Evolutionary conservation across 2,329 filamentous ascomycete species (phyloP), one percentile per base, ranked within the genome.

Genomic region (Trichoderma lentiforme): DNA sequence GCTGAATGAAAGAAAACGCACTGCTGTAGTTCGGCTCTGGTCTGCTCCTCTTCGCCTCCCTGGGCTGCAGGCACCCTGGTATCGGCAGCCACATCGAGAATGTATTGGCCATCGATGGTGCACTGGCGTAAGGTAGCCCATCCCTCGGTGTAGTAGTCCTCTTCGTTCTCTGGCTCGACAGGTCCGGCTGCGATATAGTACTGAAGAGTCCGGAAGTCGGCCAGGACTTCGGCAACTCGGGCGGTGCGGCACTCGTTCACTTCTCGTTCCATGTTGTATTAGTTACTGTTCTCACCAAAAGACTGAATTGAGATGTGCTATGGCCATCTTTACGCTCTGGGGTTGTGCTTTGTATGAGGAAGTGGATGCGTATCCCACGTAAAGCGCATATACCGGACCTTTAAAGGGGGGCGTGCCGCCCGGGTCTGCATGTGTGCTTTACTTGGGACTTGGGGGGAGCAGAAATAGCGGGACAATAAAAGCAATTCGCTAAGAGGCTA

Each of bases 51-150:
- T 70, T 86, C 84, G 12, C 87, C 87, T 69, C 88, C 88, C 61
- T 79, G 79, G 61, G 85, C 80, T 58, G 82, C 81, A 4, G 89
- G 88, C 14, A 91, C 88, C 67, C 83, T 84, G 18, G 88, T 88
- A 79, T 91, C 89, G 53, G 89, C 89, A 26, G 87, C 88, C 76
- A 87, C 89, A 77, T 91, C 88, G 73, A 91, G 84, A 74, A 91
- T 90, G 80, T 90, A 85, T 77, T 90, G 88, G 7, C 89, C 89
- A 76, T 91, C 89, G 56, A 89, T 77, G 65, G 85, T 83, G 81
- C 89, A 91, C 80, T 91, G 89, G 56, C 89, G 86, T 66, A 91
- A 81, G 18, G 85, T 85, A 5, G 86, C 84, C 88, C 88, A 91
- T 26, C 89, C 89, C 74, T 90, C 88, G 14, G 88, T 89, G 80